A percentile compares a stretch with the other conserved stretches of the same genome.
Evolutionary conservation across 768 basidiomycete genomes (phyloP).

Genomic region (Psilocybe tampanensis): DNA sequence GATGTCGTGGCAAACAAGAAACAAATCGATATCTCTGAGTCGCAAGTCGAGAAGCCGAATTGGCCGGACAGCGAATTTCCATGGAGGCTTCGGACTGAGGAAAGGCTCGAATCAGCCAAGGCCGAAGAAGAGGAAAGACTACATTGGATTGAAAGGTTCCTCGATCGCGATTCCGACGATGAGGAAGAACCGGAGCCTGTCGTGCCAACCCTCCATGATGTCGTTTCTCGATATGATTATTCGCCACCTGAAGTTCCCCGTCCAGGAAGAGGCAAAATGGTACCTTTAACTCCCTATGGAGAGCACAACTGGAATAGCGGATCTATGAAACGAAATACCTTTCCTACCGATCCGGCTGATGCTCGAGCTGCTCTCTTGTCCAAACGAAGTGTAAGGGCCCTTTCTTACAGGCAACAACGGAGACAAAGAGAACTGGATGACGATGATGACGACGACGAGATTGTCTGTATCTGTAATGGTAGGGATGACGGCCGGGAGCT

Average conservation of each 20-base stretch:
- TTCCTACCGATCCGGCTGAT: slow-evolving; percentile 74
- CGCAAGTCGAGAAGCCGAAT: slow-evolving; percentile 54
- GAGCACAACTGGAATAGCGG: slow-evolving; percentile 23
- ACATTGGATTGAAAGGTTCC: slow-evolving; percentile 67
- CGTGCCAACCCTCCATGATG: background rate
- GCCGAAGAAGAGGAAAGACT: slow-evolving; percentile 62
- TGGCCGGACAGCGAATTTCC: slow-evolving; percentile 84
- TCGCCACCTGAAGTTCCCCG: slow-evolving; percentile 25
- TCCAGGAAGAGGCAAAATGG: slow-evolving; percentile 63
- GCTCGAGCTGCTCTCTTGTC: slow-evolving; percentile 74
- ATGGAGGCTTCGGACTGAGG: slow-evolving; percentile 67
- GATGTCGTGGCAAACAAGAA: slow-evolving; percentile 38
- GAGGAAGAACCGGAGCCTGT: slow-evolving; percentile 44
- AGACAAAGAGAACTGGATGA: slow-evolving; percentile 36
- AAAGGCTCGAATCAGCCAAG: slow-evolving; percentile 52
- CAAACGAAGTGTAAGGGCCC: slow-evolving; percentile 66
- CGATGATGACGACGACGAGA: slow-evolving; percentile 46
- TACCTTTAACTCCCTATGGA: slow-evolving; percentile 50
- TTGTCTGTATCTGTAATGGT: slow-evolving; percentile 68
- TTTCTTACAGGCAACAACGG: slow-evolving; percentile 55
- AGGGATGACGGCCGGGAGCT: slow-evolving; percentile 72
- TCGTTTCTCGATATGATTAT: slow-evolving; percentile 22
- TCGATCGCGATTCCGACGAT: slow-evolving; percentile 74
- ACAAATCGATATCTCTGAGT: slow-evolving; percentile 18
- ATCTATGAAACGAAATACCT: slow-evolving; percentile 32